Evolutionary conservation across 345 rosid genomes (phyloP), one percentile per base, ranked within the genome.

Genomic region (Eucalyptus cloeziana): DNA sequence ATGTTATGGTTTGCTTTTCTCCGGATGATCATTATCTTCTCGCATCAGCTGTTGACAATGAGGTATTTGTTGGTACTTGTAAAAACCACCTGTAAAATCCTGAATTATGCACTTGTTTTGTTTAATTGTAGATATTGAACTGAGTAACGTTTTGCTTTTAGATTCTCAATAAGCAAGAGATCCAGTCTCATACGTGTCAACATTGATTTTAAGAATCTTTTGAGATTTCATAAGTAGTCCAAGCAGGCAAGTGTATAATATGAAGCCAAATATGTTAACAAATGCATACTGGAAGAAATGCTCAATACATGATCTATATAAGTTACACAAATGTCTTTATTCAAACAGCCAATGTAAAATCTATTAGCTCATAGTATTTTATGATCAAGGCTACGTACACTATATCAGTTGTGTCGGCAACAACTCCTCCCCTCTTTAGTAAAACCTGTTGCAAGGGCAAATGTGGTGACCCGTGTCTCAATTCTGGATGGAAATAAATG

Each of bases 1-100:
- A 96, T 91, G 99, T 96, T 71, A 97, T 97, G 99, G 98, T 96
- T 90, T 96, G 99, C 95, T 97, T 97, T 93, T 97, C 99, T 89
- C 98, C 98, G 4, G 99, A 97, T 91, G 99, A 97, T 95, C 98
- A 95, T 60, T 97, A 97, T 92, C 99, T 96, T 93, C 97, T 97
- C 19, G 94, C 92, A 62, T 97, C 99, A 89, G 99, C 99, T 81
- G 97, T 97, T 81, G 99, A 97, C 93, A 97, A 97, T 90, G 99
- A 96, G 99, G 99, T 97, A 94, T 45, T 86, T 86, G 49, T 86
- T 47, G 43, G 15, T 16, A 40, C 60, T 44, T 33, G 47, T 87
- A 40, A 51, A 51, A 87, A 21, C 49, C 62, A 87, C 44, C 25
- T 16, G 27, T 45, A 19, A 19, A 49, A 49, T 86, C 52, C 47